Conservation (phyloP, 768 basidiomycete genomes). For the Pleurotus tuber-regium region DNA sequence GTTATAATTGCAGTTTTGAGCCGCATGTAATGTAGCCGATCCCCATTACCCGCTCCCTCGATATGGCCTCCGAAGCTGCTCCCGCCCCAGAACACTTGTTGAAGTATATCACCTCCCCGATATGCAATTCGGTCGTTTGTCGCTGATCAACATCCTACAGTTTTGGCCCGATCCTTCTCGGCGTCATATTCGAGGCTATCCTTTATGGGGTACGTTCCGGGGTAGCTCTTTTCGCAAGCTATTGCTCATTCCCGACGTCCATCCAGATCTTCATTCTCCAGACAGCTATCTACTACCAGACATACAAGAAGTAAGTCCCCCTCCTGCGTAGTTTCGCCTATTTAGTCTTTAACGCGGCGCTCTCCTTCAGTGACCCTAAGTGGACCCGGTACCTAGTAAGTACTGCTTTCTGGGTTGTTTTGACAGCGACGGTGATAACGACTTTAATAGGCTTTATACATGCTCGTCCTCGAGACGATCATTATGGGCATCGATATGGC, state of each 20-base stretch:
- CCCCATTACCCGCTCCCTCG: background rate
- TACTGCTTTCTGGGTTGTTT: too few relatives aligned
- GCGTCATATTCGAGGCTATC: constrained; percentile 16
- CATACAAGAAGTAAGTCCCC: constrained; percentile 7
- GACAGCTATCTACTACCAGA: constrained; percentile 11
- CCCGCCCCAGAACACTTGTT: background rate
- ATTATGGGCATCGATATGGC: constrained; percentile 16
- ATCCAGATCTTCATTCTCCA: constrained; percentile 20
- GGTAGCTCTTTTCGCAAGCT: background rate
- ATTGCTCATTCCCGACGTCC: background rate
- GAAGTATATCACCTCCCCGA: background rate
- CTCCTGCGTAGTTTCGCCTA: background rate
- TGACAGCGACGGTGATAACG: background rate
- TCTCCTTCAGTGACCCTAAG: constrained; percentile 24
- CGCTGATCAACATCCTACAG: background rate
- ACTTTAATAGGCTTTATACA: constrained; percentile 12
- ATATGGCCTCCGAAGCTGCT: background rate
- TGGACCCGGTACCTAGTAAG: constrained; percentile 34
- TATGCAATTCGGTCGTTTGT: too few relatives aligned
- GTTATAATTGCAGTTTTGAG: background rate
- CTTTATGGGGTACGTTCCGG: constrained; percentile 14
- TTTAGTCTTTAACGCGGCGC: too few relatives aligned
- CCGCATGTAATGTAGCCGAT: background rate
- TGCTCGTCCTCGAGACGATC: constrained; percentile 18
- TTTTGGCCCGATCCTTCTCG: constrained; percentile 17